phyloP scores from a whole-genome alignment of 2,329 filamentous ascomycete species.

The Whalleya microplaca region DNA sequence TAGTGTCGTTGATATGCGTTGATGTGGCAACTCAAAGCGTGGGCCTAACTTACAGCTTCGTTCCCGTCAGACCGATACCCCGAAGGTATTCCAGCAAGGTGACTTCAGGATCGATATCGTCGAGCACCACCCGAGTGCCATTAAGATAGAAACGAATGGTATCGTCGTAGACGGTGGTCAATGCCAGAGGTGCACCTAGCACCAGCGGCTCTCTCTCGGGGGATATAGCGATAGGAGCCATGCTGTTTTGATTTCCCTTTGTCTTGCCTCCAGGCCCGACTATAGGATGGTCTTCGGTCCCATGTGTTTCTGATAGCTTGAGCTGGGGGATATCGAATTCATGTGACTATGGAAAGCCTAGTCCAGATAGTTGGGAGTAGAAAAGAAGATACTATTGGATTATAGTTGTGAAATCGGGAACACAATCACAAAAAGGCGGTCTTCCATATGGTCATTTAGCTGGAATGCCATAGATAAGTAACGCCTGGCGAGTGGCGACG shows the following conservation, averaged over 20 bases:
- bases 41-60: slow-evolving; percentile 68
- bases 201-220: slow-evolving; percentile 46
- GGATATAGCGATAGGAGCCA: slow-evolving; percentile 61
- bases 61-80: slow-evolving; percentile 91
- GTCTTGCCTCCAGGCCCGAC: neutral
- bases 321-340: neutral
- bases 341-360: slow-evolving; percentile 10
- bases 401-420: neutral
- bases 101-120: slow-evolving; percentile 86
- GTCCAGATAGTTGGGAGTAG: neutral
- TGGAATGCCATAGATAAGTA: neutral
- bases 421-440: neutral
- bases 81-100: slow-evolving; percentile 92
- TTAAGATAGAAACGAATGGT: slow-evolving; percentile 93
- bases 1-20: slow-evolving; percentile 3
- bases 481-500: neutral
- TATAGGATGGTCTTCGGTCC: slow-evolving; percentile 2
- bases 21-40: neutral
- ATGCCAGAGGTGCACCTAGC: slow-evolving; percentile 38
- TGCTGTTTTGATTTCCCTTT: slow-evolving; percentile 31
- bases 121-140: slow-evolving; percentile 84
- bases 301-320: slow-evolving; percentile 1
- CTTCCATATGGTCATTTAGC: neutral
- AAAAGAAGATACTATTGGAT: neutral
- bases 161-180: slow-evolving; percentile 83